Percentiles rank a stretch among this genome's conserved stretches.
These are phyloP conservation scores for Aspergillus biplanus DNA, from an alignment of 495 filamentous ascomycete species.

Conservation along the genomic window DNA sequence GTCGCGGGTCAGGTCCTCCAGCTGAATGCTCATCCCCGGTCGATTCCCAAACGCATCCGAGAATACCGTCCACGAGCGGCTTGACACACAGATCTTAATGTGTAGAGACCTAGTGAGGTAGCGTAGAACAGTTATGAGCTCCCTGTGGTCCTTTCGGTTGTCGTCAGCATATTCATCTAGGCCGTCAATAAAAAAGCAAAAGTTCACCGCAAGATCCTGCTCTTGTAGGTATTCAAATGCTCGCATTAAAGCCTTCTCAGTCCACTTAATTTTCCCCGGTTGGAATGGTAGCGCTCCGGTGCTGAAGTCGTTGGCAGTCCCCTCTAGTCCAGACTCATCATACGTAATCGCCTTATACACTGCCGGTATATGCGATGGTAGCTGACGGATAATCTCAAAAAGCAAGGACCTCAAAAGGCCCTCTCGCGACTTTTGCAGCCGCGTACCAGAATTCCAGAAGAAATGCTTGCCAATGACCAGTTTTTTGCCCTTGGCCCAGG, in stretches of 20 bases:
- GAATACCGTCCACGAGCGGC: not conserved
- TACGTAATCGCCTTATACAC: not conserved
- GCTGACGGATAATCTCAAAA: not conserved
- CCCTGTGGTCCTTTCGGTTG: not conserved
- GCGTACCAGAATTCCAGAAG: conserved; percentile 1
- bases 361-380: not conserved
- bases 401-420: not conserved
- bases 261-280: not conserved
- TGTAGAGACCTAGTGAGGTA: not conserved
- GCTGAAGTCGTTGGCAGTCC: not conserved
- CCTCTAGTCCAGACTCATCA: not conserved
- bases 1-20: not conserved
- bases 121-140: not conserved
- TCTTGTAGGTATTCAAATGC: not conserved
- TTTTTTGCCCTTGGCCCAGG: not conserved
- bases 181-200: conserved; percentile 4
- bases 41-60: not conserved
- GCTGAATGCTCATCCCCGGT: not conserved
- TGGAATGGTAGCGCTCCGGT: not conserved
- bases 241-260: not conserved
- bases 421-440: not conserved
- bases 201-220: not conserved
- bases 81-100: not conserved
- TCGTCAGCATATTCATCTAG: not conserved
- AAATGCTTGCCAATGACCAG: not conserved